phyloP scores from a whole-genome alignment of 139 green algal genomes.

The Tetratostichococcus sp. region DNA sequence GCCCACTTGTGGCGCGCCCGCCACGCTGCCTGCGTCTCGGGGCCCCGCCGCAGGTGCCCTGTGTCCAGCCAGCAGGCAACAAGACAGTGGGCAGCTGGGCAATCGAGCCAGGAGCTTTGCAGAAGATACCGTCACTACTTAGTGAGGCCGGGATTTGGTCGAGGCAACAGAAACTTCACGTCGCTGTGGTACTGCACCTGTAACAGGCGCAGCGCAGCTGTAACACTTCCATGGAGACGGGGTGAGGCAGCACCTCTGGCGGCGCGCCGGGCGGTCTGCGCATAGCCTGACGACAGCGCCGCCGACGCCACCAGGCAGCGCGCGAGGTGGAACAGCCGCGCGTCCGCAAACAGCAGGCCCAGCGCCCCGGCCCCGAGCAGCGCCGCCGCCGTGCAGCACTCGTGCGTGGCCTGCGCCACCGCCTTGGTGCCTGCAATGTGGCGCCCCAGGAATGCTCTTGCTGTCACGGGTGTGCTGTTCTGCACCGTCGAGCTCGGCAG shows the following conservation, averaged over 20 bases:
- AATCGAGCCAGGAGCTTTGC: background rate
- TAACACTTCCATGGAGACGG: background rate
- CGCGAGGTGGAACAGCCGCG: conserved; percentile 9
- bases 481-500: too few relatives aligned
- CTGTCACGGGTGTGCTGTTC: background rate
- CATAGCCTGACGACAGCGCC: conserved; percentile 13
- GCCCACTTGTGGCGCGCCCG: conserved; percentile 39
- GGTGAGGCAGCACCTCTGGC: conserved; percentile 3
- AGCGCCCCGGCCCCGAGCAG: background rate
- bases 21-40: conserved; percentile 24
- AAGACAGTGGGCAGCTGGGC: too few relatives aligned
- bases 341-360: background rate
- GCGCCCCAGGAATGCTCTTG: conserved; percentile 8
- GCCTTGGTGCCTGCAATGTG: background rate
- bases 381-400: background rate
- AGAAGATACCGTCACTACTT: background rate
- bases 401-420: background rate
- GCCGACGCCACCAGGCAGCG: conserved; percentile 7
- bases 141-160: background rate
- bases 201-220: background rate
- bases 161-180: background rate
- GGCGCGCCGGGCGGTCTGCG: conserved; percentile 11
- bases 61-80: too few relatives aligned
- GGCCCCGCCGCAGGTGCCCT: background rate
- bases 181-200: too few relatives aligned